Percentiles rank a stretch among this genome's conserved stretches.
phyloP scores from a whole-genome alignment of 2,329 filamentous ascomycete species.

The Shiraia sp. region DNA sequence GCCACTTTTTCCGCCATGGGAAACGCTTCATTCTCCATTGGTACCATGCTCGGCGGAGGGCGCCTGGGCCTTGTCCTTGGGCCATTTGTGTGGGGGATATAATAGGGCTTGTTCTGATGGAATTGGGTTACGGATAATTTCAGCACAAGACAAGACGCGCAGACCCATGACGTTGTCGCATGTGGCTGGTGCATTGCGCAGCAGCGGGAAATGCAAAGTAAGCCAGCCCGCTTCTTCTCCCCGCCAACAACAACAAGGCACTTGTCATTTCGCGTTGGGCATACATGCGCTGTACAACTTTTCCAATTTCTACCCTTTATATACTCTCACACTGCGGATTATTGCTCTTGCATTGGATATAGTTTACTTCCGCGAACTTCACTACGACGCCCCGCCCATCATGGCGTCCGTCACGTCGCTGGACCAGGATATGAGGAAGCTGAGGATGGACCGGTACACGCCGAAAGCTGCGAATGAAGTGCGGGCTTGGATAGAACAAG shows the following conservation, averaged over 20 bases:
- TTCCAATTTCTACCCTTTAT: background rate
- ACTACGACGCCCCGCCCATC: constrained; percentile 21
- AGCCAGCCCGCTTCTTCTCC: no score
- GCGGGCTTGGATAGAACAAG: constrained; percentile 81
- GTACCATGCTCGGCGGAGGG: constrained; percentile 57
- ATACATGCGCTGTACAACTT: constrained; percentile 1
- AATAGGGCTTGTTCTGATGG: no score
- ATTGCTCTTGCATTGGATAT: constrained; percentile 6
- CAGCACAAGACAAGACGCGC: constrained; percentile 12
- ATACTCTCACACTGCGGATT: background rate
- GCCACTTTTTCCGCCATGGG: constrained; percentile 64
- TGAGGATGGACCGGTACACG: constrained; percentile 93
- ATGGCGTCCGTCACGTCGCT: constrained; percentile 96
- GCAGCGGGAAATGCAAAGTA: no score
- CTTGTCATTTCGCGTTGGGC: constrained; percentile 9
- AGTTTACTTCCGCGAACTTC: constrained; percentile 10
- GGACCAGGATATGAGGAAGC: constrained; percentile 90
- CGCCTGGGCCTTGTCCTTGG: constrained; percentile 39
- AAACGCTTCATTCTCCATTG: constrained; percentile 65
- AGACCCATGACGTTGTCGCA: constrained; percentile 26
- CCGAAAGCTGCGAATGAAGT: constrained; percentile 86
- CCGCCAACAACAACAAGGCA: constrained; percentile 13
- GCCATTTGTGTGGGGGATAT: constrained; percentile 38
- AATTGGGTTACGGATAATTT: no score
- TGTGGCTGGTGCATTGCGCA: constrained; percentile 24